Conservation (phyloP, 495 filamentous ascomycete genomes). For the Ramalina peruviana region DNA sequence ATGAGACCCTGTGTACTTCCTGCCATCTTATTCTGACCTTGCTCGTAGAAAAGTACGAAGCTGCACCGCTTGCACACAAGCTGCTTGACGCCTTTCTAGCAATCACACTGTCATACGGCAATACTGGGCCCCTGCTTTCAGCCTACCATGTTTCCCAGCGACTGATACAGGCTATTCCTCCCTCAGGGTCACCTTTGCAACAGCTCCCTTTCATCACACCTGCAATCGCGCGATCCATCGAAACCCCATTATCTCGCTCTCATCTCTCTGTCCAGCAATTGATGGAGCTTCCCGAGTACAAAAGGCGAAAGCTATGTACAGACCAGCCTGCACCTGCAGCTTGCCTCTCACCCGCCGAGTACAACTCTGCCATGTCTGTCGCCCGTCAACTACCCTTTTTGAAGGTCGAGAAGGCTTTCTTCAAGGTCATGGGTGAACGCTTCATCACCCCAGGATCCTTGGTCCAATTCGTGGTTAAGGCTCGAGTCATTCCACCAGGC, state of each 20-base stretch:
- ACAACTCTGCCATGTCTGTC: conserved; percentile 56
- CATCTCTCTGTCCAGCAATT: conserved; percentile 75
- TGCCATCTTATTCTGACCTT: not conserved
- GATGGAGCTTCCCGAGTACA: conserved; percentile 64
- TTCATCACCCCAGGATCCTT: conserved; percentile 86
- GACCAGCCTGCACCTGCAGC: conserved; percentile 36
- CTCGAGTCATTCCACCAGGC: conserved; percentile 84
- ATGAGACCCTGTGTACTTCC: conserved; percentile 25
- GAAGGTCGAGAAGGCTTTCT: conserved; percentile 85
- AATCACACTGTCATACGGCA: conserved; percentile 77
- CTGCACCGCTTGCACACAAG: conserved; percentile 69
- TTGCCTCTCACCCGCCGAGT: conserved; percentile 62
- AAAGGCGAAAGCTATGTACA: conserved; percentile 53
- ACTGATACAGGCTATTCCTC: conserved; percentile 77
- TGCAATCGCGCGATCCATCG: conserved; percentile 55
- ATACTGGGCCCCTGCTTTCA: conserved; percentile 64
- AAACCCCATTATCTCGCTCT: conserved; percentile 54
- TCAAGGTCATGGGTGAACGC: conserved; percentile 93
- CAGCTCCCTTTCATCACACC: conserved; percentile 85
- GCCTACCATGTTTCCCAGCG: conserved; percentile 73
- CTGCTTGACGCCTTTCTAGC: conserved; percentile 76
- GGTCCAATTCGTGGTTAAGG: conserved; percentile 88
- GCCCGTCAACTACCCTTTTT: conserved; percentile 71
- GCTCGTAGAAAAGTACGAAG: conserved; percentile 49
- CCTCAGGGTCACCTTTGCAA: conserved; percentile 71